These are phyloP conservation scores for Ilex asprella DNA, from an alignment of 257 asterid genomes.

Conservation along the genomic window DNA sequence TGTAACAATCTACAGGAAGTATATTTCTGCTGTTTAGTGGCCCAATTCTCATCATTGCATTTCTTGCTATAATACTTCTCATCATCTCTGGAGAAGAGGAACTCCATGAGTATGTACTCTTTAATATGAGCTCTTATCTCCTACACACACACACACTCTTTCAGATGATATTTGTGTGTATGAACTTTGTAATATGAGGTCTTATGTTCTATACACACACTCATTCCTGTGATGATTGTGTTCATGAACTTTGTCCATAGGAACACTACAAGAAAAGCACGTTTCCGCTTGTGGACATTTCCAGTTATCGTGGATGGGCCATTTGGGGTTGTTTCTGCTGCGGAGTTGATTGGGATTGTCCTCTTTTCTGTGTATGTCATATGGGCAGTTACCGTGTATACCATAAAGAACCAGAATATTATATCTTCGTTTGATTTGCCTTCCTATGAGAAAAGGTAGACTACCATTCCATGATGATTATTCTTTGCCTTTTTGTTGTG, in stretches of 20 bases:
- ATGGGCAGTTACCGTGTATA: conserved; percentile 51
- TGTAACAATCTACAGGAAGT: conserved; percentile 38
- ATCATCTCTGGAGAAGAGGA: conserved; percentile 42
- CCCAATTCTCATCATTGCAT: conserved; percentile 57
- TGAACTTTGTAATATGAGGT: background rate
- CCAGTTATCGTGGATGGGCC: conserved; percentile 80
- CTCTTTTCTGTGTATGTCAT: conserved; percentile 39
- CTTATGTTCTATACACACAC: background rate
- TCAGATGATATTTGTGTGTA: background rate
- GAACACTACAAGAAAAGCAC: conserved; percentile 27
- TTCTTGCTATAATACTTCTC: conserved; percentile 49
- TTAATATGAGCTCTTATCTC: background rate
- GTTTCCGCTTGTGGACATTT: conserved; percentile 68
- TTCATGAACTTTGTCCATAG: conserved; percentile 21
- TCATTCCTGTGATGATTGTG: background rate
- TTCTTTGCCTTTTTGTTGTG: background rate
- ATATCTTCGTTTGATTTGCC: conserved; percentile 25
- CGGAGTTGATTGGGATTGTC: conserved; percentile 63
- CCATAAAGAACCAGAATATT: conserved; percentile 25
- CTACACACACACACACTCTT: background rate
- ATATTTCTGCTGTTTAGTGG: conserved; percentile 49
- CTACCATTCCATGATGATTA: background rate
- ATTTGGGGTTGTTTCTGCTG: conserved; percentile 88
- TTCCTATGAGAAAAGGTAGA: conserved; percentile 37
- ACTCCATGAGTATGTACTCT: conserved; percentile 25